A percentile compares a stretch with the other conserved stretches of the same genome.
phyloP scores from a whole-genome alignment of 768 basidiomycete species.

The Podaxis sp. region DNA sequence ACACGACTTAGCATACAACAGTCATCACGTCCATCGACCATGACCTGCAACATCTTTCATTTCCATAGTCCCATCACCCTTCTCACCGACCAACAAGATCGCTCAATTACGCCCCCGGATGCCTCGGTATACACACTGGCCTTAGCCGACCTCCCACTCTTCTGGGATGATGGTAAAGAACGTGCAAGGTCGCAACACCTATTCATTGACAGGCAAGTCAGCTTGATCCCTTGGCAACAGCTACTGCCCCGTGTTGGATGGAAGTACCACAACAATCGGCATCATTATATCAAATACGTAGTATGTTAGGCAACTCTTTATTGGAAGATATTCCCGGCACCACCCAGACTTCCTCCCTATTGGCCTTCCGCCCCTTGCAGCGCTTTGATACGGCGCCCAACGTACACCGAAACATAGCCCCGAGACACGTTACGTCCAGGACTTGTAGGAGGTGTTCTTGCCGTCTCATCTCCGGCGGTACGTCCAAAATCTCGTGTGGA shows the following conservation, averaged over 20 bases:
- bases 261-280: neutral
- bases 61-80: too few relatives aligned
- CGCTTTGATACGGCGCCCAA: neutral
- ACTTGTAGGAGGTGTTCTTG: too few relatives aligned
- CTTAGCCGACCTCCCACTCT: too few relatives aligned
- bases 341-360: neutral
- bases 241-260: neutral
- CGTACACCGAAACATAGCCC: neutral
- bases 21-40: neutral
- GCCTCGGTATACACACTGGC: neutral
- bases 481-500: neutral
- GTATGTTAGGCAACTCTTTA: neutral
- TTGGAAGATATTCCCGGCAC: conserved; percentile 4
- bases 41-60: too few relatives aligned
- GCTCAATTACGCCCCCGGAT: too few relatives aligned
- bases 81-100: too few relatives aligned
- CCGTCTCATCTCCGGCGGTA: neutral
- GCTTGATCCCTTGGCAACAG: conserved; percentile 1
- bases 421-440: neutral
- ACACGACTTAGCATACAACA: neutral
- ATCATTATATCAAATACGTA: neutral
- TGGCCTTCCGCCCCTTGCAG: neutral
- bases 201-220: neutral
- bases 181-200: neutral
- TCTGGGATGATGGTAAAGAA: neutral